phyloP scores from a whole-genome alignment of 495 filamentous ascomycete species.

The Baudoinia panamericana region DNA sequence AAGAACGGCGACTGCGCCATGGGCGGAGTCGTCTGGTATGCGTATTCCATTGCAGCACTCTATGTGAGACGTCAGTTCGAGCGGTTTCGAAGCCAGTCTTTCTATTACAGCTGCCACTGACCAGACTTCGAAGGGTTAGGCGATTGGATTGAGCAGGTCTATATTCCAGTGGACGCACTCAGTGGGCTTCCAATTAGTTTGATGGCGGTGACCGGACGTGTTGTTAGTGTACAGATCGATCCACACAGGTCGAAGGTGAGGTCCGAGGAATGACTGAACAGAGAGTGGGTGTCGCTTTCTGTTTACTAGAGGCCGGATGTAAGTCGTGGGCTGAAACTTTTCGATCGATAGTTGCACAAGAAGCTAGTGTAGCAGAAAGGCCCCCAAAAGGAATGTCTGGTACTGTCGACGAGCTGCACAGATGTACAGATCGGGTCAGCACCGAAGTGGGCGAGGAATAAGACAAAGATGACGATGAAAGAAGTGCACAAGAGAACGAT shows the following conservation, averaged over 20 bases:
- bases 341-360: conserved; percentile 12
- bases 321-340: not conserved
- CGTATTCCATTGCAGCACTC: conserved; percentile 34
- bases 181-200: too few species aligned
- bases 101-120: too few species aligned
- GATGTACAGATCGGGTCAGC: conserved; percentile 13
- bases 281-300: not conserved
- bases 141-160: too few species aligned
- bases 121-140: too few species aligned
- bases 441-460: conserved; percentile 1
- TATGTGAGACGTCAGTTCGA: too few species aligned
- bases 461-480: conserved; percentile 8
- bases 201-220: not conserved
- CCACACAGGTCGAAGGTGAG: not conserved
- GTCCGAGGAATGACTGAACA: conserved; percentile 16
- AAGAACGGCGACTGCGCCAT: conserved; percentile 75
- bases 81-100: too few species aligned
- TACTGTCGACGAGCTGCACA: conserved; percentile 12
- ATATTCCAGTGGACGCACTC: too few species aligned
- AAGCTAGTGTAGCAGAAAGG: conserved; percentile 2
- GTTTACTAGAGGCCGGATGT: conserved; percentile 6
- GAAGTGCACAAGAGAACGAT: conserved; percentile 8
- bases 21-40: conserved; percentile 38
- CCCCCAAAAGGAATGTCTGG: conserved; percentile 19
- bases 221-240: conserved; percentile 2